Evolutionary conservation across 1,284 basidiomycete genomes (phyloP), one percentile per base, ranked within the genome.

Genomic region (Tilletiaria anomala): DNA sequence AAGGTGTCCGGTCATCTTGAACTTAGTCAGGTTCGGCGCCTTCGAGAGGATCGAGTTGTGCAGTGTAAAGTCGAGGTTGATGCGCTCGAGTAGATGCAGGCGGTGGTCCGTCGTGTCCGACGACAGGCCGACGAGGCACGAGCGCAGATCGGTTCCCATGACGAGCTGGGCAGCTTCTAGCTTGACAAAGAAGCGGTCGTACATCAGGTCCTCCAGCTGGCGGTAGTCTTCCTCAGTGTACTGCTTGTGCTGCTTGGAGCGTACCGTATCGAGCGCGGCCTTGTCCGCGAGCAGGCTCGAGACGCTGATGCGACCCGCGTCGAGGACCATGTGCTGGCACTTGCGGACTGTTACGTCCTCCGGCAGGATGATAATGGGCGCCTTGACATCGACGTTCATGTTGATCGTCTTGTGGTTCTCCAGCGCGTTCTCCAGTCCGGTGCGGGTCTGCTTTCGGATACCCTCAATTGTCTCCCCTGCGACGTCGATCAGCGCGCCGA

Each of bases 291-390:
- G 75, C 44, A 91, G 77, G 59, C 87, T 93, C 58, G 83, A 80
- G 33, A 99, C 80, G 1, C 87, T 77, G 52, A 99, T 93, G 66
- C 96, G 91, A 58, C 93, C 93, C 6, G 93, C 93, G 66, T 99
- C 93, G 37, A 99, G 75, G 12, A 99, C 78, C 36, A 97, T 74
- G 65, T 94, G 83, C 54, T 78, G 85, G 68, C 86, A 83, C 24
- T 78, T 71, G 45, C 78, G 75, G 12, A 76, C 76, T 3, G 79
- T 82, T 43, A 96, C 77, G 57, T 70, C 69, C 42, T 97, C 91
- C 2, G 93, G 93, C 33, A 97, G 76, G 53, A 99, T 87, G 65
- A 99, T 94, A 62, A 99, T 80, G 3, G 93, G 93, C 2, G 93
- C 88, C 61, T 94, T 86, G 74, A 99, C 78, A 61, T 97, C 91